phyloP scores from a whole-genome alignment of 2,329 filamentous ascomycete species.

The Aureobasidium sp. region DNA sequence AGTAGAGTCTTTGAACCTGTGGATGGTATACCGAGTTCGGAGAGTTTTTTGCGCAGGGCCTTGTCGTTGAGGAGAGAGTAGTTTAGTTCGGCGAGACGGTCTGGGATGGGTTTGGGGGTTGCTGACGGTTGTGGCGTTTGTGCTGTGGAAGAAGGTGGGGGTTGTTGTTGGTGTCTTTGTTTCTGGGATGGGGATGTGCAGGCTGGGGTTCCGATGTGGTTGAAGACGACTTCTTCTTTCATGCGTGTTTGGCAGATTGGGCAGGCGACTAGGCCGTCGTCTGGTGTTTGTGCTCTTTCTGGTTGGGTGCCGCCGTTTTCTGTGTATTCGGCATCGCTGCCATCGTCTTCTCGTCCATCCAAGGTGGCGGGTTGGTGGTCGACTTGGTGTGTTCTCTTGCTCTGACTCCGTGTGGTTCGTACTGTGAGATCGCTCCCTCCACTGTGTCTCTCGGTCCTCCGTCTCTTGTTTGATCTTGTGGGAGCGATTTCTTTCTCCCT shows the following conservation, averaged over 20 bases:
- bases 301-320: neutral
- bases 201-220: constrained; percentile 61
- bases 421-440: constrained; percentile 24
- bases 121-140: constrained; percentile 8
- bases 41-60: constrained; percentile 70
- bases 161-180: neutral
- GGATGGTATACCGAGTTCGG: constrained; percentile 69
- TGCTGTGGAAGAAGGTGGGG: neutral
- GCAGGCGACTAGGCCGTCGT: constrained; percentile 74
- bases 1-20: constrained; percentile 62
- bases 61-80: constrained; percentile 81
- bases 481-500: constrained; percentile 15
- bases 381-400: constrained; percentile 25
- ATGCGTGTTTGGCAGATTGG: constrained; percentile 77
- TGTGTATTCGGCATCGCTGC: constrained; percentile 30
- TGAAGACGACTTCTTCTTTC: constrained; percentile 69
- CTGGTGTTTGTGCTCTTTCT: constrained; percentile 28
- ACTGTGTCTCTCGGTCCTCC: constrained; percentile 18
- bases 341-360: constrained; percentile 36
- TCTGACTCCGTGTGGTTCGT: constrained; percentile 31
- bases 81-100: constrained; percentile 71
- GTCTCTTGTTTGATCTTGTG: constrained; percentile 45
- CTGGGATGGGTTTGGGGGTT: constrained; percentile 29
- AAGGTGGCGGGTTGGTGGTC: constrained; percentile 25
- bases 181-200: constrained; percentile 34